These are phyloP conservation scores for Oryza glaberrima DNA, from an alignment of 176 grass and related monocot species.

Conservation along the genomic window DNA sequence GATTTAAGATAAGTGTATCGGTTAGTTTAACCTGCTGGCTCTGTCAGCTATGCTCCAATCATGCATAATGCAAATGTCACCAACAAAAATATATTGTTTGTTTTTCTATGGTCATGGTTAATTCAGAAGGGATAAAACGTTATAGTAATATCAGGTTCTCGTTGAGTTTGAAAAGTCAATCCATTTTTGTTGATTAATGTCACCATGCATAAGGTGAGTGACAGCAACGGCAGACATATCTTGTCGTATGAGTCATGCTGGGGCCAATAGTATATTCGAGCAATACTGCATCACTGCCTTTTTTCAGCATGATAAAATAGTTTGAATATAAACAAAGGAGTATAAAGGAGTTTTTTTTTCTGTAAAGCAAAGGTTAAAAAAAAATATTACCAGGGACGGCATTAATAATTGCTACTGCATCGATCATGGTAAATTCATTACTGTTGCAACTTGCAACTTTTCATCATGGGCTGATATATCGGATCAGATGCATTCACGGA, in stretches of 20 bases:
- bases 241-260: neutral
- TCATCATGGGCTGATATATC: neutral
- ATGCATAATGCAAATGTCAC: neutral
- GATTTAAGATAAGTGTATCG: neutral
- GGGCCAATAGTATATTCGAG: neutral
- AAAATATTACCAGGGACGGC: neutral
- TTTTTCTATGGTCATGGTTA: neutral
- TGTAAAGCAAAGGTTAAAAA: neutral
- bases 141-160: neutral
- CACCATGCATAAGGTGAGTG: neutral
- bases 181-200: neutral
- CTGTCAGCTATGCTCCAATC: neutral
- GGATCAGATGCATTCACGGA: neutral
- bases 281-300: neutral
- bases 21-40: neutral
- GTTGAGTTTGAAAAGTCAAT: slow-evolving; percentile 7
- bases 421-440: neutral
- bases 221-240: neutral
- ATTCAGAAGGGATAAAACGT: neutral
- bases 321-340: neutral
- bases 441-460: slow-evolving; percentile 1
- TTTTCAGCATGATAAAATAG: neutral
- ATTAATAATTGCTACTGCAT: neutral
- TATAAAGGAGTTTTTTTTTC: neutral
- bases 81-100: neutral